A percentile compares a stretch with the other conserved stretches of the same genome.
Evolutionary conservation across 1,139 yeast species (phyloP).

Genomic region (Hansenula sp.): DNA sequence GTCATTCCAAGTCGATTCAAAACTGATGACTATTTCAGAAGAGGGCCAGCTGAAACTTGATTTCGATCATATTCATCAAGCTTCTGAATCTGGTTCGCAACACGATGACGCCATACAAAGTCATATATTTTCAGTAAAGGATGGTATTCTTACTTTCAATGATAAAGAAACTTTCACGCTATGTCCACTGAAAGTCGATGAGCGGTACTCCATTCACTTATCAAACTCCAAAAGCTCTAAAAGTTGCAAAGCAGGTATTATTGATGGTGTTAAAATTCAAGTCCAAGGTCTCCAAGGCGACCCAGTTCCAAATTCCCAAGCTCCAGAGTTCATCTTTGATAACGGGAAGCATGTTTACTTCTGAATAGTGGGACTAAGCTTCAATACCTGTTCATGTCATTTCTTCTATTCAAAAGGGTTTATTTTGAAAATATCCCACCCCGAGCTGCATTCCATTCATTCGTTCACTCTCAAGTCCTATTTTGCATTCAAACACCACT

Average conservation of each 20-base stretch:
- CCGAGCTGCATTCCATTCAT: too few species aligned
- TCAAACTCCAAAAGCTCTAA: neutral
- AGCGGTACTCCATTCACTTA: neutral
- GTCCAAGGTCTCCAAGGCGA: constrained; percentile 10
- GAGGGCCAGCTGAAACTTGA: neutral
- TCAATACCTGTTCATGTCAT: too few species aligned
- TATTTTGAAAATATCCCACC: too few species aligned
- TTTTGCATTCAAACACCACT: too few species aligned
- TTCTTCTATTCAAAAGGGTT: too few species aligned
- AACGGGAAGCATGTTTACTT: neutral
- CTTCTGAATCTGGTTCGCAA: neutral
- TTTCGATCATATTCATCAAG: neutral
- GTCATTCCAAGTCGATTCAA: neutral
- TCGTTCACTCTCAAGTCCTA: too few species aligned
- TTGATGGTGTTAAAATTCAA: constrained; percentile 8
- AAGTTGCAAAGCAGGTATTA: neutral
- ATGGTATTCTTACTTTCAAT: constrained; percentile 11
- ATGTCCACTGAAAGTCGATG: constrained; percentile 5
- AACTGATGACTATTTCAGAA: neutral
- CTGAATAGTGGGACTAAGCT: neutral
- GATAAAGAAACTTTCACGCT: constrained; percentile 7
- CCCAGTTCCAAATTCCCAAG: constrained; percentile 12
- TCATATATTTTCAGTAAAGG: constrained; percentile 13
- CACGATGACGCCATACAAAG: neutral
- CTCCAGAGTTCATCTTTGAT: constrained; percentile 5